Evolutionary conservation across 1,284 basidiomycete genomes (phyloP), one percentile per base, ranked within the genome.

Genomic region (Sanghuangporus baumii): DNA sequence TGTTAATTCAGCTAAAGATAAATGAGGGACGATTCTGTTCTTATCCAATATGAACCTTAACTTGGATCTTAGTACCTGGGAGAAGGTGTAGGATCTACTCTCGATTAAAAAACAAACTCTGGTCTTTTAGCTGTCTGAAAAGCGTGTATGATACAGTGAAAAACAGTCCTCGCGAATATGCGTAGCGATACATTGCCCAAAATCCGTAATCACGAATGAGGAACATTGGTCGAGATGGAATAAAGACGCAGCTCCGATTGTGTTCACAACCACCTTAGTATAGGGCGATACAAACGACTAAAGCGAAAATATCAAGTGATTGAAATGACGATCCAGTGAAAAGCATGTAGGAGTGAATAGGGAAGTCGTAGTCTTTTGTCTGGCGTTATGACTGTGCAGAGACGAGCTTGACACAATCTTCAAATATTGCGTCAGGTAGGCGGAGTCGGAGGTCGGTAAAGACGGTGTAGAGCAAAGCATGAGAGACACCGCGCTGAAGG

Each of bases 371-470:
- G 38, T 18, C 34, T 34, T 40, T 36, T 16, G 18, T 37, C 56
- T 26, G 20, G 36, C 20, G 34, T 36, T 58, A 60, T 36, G 36
- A 51, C 38, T 55, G 59, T 11, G 59, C 40, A n/a, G 51, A 18
- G 6, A 59, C 56, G 52, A 65, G 56, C 14, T 31, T 57, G 34
- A 40, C 41, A 52, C 61, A 63, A 52, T 65, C 61, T 14, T 62
- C 62, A 36, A 60, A 23, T 59, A 75, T 61, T 59, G 72, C 62
- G 67, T 69, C 55, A 9, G 72, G 71, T 52, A 77, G 67, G 34
- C 73, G 73, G 8, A 79, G 71, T 20, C 69, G 70, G 55, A 80
- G 71, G 56, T 78, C 75, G 50, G 73, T 75, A 64, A 79, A 77
- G 18, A 78, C 76, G 60, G 69, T 72, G 61, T 74, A 73, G 23